Conservation (phyloP, 2,329 filamentous ascomycete genomes). For the Ophiostoma ulmi region DNA sequence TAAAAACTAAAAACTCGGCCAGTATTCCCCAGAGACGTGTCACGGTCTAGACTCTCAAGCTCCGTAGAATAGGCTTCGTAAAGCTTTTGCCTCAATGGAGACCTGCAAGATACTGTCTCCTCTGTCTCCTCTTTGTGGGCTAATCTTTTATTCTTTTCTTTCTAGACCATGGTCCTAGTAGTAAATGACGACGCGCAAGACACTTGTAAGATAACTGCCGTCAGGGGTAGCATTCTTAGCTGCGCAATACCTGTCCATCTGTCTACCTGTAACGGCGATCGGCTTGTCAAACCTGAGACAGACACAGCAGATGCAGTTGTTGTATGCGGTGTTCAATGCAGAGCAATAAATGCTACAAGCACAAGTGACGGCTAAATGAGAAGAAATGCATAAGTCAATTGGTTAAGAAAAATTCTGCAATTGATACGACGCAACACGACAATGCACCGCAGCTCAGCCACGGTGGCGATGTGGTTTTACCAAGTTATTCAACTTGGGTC, state of each 20-base stretch:
- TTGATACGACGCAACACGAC: background rate
- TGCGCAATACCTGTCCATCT: background rate
- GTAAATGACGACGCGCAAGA: background rate
- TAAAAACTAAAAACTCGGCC: constrained; percentile 1
- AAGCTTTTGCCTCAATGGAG: background rate
- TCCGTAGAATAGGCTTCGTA: constrained; percentile 3
- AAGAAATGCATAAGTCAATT: too few species aligned
- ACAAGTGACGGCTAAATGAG: background rate
- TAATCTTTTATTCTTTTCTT: background rate
- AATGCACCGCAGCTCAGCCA: background rate
- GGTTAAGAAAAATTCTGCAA: too few species aligned
- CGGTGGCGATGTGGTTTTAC: background rate
- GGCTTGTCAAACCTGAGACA: background rate
- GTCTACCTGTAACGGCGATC: constrained; percentile 3
- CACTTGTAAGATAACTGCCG: background rate
- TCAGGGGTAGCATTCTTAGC: background rate
- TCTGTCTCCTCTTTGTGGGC: background rate
- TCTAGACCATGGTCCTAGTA: background rate
- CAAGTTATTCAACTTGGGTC: too few species aligned
- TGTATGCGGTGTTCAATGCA: background rate
- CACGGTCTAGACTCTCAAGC: background rate
- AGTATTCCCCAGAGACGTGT: background rate
- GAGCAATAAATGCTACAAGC: background rate
- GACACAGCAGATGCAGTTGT: background rate
- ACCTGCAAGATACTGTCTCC: background rate